Evolutionary conservation across 2,329 filamentous ascomycete species (phyloP).

Genomic region (Aspergillus ruber): DNA sequence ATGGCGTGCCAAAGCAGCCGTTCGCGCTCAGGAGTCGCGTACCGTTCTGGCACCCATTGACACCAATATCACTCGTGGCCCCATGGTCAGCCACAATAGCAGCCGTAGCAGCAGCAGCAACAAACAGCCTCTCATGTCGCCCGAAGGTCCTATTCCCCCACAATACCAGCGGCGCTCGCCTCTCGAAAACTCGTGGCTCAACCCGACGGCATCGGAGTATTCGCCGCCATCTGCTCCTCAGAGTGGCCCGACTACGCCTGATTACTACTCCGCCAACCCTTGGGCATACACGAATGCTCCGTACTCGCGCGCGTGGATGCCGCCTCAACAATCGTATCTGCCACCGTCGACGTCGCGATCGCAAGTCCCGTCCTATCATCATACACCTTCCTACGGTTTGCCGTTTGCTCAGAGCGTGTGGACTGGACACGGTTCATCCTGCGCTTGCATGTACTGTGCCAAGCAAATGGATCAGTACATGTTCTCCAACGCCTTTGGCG

Average conservation of each 20-base stretch:
- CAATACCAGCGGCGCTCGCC: slow-evolving; percentile 44
- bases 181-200: slow-evolving; percentile 47
- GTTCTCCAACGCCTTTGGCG: slow-evolving; percentile 35
- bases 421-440: slow-evolving; percentile 43
- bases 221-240: slow-evolving; percentile 45
- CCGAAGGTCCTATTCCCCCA: slow-evolving; percentile 43
- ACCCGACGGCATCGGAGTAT: slow-evolving; percentile 45
- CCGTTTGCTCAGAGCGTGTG: slow-evolving; percentile 43
- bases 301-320: slow-evolving; percentile 36
- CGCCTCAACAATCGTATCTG: slow-evolving; percentile 30
- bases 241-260: slow-evolving; percentile 42
- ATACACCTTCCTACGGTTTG: slow-evolving; percentile 42
- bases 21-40: slow-evolving; percentile 41
- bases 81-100: slow-evolving; percentile 31
- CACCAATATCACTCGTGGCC: slow-evolving; percentile 54
- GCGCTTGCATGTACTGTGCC: slow-evolving; percentile 43
- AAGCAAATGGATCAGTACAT: slow-evolving; percentile 48
- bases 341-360: slow-evolving; percentile 33
- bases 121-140: slow-evolving; percentile 43
- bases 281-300: slow-evolving; percentile 40
- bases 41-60: slow-evolving; percentile 57
- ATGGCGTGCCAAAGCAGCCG: slow-evolving; percentile 49
- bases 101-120: not conserved
- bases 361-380: slow-evolving; percentile 42
- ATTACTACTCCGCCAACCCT: slow-evolving; percentile 39